Evolutionary conservation across 2,329 filamentous ascomycete species (phyloP).

Genomic region (Trichoderma oligosporum): DNA sequence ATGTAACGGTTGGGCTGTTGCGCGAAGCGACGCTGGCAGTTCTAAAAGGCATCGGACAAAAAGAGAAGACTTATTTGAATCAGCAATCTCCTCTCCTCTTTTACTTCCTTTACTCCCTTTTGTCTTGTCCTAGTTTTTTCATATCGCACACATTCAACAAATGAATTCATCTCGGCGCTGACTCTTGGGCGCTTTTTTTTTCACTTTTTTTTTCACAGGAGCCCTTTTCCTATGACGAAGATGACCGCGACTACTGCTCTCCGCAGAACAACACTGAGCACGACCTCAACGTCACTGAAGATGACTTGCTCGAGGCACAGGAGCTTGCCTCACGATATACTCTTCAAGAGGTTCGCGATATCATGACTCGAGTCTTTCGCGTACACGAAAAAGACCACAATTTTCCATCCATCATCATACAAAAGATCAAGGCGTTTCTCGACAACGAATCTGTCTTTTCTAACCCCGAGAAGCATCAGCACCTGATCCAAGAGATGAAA

Average conservation of each 20-base stretch:
- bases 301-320: conserved; percentile 45
- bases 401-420: conserved; percentile 38
- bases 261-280: conserved; percentile 32
- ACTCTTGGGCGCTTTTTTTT: conserved; percentile 1
- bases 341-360: conserved; percentile 42
- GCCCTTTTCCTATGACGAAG: conserved; percentile 40
- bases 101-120: background rate
- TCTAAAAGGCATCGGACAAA: no score
- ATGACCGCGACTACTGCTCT: conserved; percentile 32
- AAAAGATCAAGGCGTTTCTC: conserved; percentile 41
- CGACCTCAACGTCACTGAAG: conserved; percentile 44
- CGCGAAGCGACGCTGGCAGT: background rate
- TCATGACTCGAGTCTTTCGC: conserved; percentile 40
- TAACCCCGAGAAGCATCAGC: conserved; percentile 45
- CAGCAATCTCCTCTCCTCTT: background rate
- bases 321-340: conserved; percentile 42
- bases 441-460: conserved; percentile 43
- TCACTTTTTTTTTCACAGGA: conserved; percentile 22
- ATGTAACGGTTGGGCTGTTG: background rate
- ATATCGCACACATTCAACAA: background rate
- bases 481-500: conserved; percentile 52
- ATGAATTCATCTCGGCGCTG: conserved; percentile 6
- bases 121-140: background rate
- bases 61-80: background rate
- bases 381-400: conserved; percentile 44